Percentiles rank a stretch among this genome's conserved stretches.
Evolutionary conservation across 1,284 basidiomycete species (phyloP).

Genomic region (Pterulicium gracile): DNA sequence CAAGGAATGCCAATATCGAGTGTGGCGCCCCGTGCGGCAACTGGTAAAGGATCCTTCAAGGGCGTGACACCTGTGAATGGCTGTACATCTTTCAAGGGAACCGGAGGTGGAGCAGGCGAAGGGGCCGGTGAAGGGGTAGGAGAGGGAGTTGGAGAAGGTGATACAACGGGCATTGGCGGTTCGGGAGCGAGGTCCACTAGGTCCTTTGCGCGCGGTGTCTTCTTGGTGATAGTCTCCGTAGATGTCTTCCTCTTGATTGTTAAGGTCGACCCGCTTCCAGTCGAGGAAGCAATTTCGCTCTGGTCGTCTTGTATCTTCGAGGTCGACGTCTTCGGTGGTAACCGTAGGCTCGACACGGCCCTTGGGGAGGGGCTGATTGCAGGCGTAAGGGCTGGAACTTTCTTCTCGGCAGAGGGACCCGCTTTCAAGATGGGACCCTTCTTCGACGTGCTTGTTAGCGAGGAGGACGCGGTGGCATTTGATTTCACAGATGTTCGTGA

Average conservation of each 20-base stretch:
- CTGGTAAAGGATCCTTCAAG: conserved; percentile 2
- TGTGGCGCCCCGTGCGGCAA: conserved; percentile 48
- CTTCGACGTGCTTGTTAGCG: neutral
- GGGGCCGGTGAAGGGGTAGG: too few relatives aligned
- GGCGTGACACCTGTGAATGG: neutral
- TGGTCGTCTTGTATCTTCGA: conserved; percentile 26
- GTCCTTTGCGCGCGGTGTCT: neutral
- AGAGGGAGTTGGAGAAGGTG: too few relatives aligned
- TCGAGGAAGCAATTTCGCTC: conserved; percentile 28
- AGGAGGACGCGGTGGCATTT: conserved; percentile 12
- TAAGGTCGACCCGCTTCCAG: conserved; percentile 23
- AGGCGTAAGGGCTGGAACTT: neutral
- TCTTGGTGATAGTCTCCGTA: conserved; percentile 31
- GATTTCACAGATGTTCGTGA: conserved; percentile 17
- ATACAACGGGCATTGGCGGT: neutral
- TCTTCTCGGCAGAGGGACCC: conserved; percentile 4
- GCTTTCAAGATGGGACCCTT: neutral
- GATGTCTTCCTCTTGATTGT: conserved; percentile 31
- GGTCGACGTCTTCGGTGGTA: conserved; percentile 1
- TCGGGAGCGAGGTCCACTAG: too few relatives aligned
- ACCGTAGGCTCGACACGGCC: neutral
- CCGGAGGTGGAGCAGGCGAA: neutral
- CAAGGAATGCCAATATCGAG: conserved; percentile 87
- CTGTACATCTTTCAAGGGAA: neutral
- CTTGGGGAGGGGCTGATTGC: neutral